A percentile compares a stretch with the other conserved stretches of the same genome.
Evolutionary conservation across 352 stramenopile species (phyloP).

Genomic region (Globisporangium spiculum): DNA sequence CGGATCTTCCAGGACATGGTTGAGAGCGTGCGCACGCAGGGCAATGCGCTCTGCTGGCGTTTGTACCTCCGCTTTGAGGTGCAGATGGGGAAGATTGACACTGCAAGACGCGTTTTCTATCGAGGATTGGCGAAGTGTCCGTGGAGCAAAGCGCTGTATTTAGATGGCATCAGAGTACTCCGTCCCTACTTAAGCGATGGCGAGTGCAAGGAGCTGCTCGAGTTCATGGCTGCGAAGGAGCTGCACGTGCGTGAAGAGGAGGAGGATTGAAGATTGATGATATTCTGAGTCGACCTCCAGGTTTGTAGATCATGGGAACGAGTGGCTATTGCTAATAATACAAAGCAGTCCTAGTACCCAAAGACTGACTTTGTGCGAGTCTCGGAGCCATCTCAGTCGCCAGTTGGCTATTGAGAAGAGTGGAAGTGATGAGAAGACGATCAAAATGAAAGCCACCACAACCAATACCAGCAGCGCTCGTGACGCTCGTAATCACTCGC

Average conservation of each 20-base stretch:
- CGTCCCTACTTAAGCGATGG: constrained; percentile 58
- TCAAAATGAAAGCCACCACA: neutral
- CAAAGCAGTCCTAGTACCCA: neutral
- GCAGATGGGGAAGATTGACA: constrained; percentile 61
- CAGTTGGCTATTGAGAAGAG: neutral
- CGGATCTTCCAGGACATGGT: constrained; percentile 69
- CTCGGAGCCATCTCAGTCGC: neutral
- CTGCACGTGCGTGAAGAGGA: constrained; percentile 49
- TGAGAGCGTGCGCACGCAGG: constrained; percentile 41
- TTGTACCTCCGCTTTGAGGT: constrained; percentile 81
- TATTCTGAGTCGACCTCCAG: neutral
- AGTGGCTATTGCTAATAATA: neutral
- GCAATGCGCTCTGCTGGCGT: constrained; percentile 59
- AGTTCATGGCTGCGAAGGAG: constrained; percentile 74
- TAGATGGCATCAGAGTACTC: constrained; percentile 59
- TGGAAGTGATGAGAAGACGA: neutral
- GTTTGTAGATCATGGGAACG: neutral
- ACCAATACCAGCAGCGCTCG: neutral
- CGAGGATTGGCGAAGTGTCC: constrained; percentile 63
- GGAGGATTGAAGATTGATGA: constrained; percentile 20
- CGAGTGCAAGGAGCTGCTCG: constrained; percentile 61
- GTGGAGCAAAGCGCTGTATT: constrained; percentile 79
- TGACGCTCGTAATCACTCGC: neutral
- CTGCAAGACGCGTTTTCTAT: constrained; percentile 71
- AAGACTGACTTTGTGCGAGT: neutral